phyloP scores from a whole-genome alignment of 2,329 filamentous ascomycete species.

The Metarhizium humberi region DNA sequence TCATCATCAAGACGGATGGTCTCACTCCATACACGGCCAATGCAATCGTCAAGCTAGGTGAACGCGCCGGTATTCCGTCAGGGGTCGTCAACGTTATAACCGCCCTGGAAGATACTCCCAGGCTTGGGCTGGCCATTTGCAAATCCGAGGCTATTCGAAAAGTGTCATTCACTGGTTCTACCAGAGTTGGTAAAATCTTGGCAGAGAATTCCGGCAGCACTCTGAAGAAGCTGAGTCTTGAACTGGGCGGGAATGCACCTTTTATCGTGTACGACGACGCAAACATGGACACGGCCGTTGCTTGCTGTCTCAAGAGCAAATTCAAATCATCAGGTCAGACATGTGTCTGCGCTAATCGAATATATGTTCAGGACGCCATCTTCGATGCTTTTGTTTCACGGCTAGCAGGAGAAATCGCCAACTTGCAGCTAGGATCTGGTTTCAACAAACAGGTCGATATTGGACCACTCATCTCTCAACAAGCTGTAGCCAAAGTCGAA shows the following conservation, averaged over 20 bases:
- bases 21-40: constrained; percentile 90
- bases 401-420: constrained; percentile 62
- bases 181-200: constrained; percentile 58
- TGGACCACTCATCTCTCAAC: constrained; percentile 76
- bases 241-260: constrained; percentile 88
- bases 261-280: constrained; percentile 97
- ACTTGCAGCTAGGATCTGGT: constrained; percentile 67
- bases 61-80: constrained; percentile 79
- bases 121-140: constrained; percentile 70
- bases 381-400: constrained; percentile 64
- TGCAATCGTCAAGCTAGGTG: constrained; percentile 75
- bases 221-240: constrained; percentile 75
- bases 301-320: constrained; percentile 75
- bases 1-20: constrained; percentile 81
- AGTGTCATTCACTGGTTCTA: constrained; percentile 85
- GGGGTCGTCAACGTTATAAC: constrained; percentile 89
- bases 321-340: constrained; percentile 94
- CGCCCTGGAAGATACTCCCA: constrained; percentile 65
- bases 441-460: constrained; percentile 64
- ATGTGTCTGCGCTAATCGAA: constrained; percentile 80
- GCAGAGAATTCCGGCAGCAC: constrained; percentile 85
- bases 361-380: constrained; percentile 69
- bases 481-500: constrained; percentile 71
- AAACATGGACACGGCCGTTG: constrained; percentile 74
- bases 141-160: constrained; percentile 67